Evolutionary conservation across 1,139 yeast species (phyloP).

Genomic region (Yamadazyma pseudoaaseri): DNA sequence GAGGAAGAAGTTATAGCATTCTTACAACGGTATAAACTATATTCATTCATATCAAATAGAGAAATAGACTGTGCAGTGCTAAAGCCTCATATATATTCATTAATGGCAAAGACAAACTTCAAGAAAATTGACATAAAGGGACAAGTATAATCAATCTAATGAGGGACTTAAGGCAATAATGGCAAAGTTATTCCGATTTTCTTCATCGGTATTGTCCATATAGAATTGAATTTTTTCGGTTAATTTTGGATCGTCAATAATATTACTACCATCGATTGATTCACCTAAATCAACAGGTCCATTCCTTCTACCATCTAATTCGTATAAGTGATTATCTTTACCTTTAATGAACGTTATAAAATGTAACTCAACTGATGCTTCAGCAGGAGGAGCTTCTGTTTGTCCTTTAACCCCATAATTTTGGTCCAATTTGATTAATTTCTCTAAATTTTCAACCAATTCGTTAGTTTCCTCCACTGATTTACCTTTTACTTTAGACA

Average conservation of each 20-base stretch:
- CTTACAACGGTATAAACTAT: slow-evolving; percentile 39
- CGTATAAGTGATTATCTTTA: slow-evolving; percentile 61
- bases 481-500: slow-evolving; percentile 16
- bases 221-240: slow-evolving; percentile 61
- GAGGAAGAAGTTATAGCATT: slow-evolving; percentile 27
- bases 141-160: slow-evolving; percentile 52
- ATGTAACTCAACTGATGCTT: slow-evolving; percentile 66
- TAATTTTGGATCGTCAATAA: slow-evolving; percentile 54
- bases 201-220: slow-evolving; percentile 59
- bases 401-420: slow-evolving; percentile 68
- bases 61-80: slow-evolving; percentile 47
- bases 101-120: slow-evolving; percentile 44
- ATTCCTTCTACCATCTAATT: slow-evolving; percentile 82
- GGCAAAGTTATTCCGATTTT: slow-evolving; percentile 60
- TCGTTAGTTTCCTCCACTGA: slow-evolving; percentile 39
- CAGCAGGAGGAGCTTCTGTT: slow-evolving; percentile 76
- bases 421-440: slow-evolving; percentile 46
- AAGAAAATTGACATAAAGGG: slow-evolving; percentile 89
- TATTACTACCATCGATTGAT: slow-evolving; percentile 35
- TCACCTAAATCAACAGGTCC: slow-evolving; percentile 73
- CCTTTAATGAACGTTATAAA: slow-evolving; percentile 73
- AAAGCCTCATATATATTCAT: slow-evolving; percentile 39
- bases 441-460: slow-evolving; percentile 55
- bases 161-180: slow-evolving; percentile 66
- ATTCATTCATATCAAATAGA: slow-evolving; percentile 29